These are phyloP conservation scores for Aciculoconidium aculeatum DNA, from an alignment of 805 yeast species.

Conservation along the genomic window DNA sequence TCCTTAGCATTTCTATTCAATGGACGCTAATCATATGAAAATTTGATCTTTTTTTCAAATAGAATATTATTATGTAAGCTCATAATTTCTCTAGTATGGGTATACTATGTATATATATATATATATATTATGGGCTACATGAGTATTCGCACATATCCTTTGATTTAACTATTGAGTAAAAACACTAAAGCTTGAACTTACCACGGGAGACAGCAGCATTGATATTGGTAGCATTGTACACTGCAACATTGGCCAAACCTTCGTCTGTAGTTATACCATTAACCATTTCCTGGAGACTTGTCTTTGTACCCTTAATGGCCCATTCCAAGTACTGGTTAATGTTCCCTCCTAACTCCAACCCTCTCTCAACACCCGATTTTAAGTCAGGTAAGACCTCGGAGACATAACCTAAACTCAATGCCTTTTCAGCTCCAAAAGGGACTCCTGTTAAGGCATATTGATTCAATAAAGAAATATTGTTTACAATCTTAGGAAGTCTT, in stretches of 20 bases:
- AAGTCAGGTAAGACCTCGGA: conserved; percentile 40
- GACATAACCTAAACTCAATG: conserved; percentile 50
- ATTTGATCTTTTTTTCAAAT: too few species aligned
- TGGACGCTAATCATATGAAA: too few species aligned
- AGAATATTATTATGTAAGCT: too few species aligned
- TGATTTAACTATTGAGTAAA: too few species aligned
- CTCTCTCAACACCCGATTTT: conserved; percentile 43
- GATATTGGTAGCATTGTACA: conserved; percentile 40
- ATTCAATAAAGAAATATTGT: conserved; percentile 51
- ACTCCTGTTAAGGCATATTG: conserved; percentile 62
- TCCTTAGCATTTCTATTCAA: too few species aligned
- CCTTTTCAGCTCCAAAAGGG: conserved; percentile 48
- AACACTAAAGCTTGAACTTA: too few species aligned
- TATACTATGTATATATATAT: too few species aligned
- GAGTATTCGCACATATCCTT: too few species aligned
- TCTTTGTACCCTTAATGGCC: conserved; percentile 63
- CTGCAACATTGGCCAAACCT: conserved; percentile 50
- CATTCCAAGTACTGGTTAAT: conserved; percentile 47
- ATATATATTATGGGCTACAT: too few species aligned
- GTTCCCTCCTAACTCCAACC: conserved; percentile 42
- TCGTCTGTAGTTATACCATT: conserved; percentile 34
- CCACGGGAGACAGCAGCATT: conserved; percentile 12
- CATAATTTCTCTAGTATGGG: too few species aligned
- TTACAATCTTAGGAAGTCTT: conserved; percentile 50
- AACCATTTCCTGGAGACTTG: conserved; percentile 38